phyloP scores from a whole-genome alignment of 768 basidiomycete genomes.

The Tubosaeta sp. region DNA sequence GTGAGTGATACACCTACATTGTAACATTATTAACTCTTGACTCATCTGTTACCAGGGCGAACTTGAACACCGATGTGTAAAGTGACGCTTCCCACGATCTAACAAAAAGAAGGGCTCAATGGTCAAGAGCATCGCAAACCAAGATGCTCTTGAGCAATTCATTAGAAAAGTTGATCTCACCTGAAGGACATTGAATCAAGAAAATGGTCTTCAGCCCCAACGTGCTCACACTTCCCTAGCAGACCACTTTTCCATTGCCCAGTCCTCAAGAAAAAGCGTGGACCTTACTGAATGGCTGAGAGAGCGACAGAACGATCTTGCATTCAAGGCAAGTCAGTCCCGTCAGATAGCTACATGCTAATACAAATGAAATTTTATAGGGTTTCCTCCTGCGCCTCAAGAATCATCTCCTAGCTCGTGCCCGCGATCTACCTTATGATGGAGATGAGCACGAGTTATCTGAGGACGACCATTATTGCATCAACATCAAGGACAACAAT shows the following conservation, averaged over 20 bases:
- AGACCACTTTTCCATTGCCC: background rate
- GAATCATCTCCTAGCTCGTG: background rate
- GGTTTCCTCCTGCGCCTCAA: background rate
- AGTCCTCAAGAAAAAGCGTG: too few relatives aligned
- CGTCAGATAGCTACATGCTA: too few relatives aligned
- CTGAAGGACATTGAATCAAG: background rate
- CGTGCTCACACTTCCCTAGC: background rate
- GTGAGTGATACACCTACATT: too few relatives aligned
- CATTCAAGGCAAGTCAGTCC: background rate
- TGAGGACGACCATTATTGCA: conserved; percentile 12
- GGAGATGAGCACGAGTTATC: background rate
- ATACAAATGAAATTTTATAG: background rate
- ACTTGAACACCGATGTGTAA: conserved; percentile 33
- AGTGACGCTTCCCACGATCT: conserved; percentile 28
- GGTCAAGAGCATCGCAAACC: conserved; percentile 27
- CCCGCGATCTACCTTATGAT: background rate
- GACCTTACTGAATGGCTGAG: background rate
- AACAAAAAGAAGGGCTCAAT: conserved; percentile 32
- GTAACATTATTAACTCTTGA: too few relatives aligned
- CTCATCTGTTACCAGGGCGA: conserved; percentile 16
- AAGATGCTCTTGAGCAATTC: conserved; percentile 13
- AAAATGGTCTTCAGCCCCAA: background rate
- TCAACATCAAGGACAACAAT: too few relatives aligned
- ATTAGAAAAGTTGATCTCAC: background rate
- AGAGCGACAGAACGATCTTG: background rate